phyloP scores from a whole-genome alignment of 192 early-diverging fungal species.

The Linnemannia zychae region DNA sequence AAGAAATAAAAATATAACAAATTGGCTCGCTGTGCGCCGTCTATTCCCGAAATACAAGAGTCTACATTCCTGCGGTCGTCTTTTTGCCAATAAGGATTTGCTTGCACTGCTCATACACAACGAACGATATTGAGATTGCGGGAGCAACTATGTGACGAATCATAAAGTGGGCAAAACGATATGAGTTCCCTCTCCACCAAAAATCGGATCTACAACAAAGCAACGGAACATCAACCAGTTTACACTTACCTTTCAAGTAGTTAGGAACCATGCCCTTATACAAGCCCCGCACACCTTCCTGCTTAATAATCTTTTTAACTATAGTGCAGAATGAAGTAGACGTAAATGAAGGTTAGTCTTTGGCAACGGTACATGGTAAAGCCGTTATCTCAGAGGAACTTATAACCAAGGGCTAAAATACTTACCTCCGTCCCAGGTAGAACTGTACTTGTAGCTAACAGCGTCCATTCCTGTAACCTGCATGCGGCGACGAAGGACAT shows the following conservation, averaged over 20 bases:
- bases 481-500: constrained; percentile 83
- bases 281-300: constrained; percentile 78
- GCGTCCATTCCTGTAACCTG: constrained; percentile 82
- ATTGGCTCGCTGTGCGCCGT: not conserved
- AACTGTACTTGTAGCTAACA: constrained; percentile 78
- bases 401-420: not conserved
- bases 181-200: not conserved
- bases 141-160: constrained; percentile 67
- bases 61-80: constrained; percentile 52
- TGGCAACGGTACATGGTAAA: no score
- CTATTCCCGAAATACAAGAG: not conserved
- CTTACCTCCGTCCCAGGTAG: constrained; percentile 77
- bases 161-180: not conserved
- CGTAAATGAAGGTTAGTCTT: no score
- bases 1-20: not conserved
- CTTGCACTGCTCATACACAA: constrained; percentile 85
- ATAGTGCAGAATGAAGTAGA: constrained; percentile 1
- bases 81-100: constrained; percentile 68
- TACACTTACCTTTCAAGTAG: constrained; percentile 74
- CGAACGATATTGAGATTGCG: constrained; percentile 87
- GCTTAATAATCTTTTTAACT: constrained; percentile 65
- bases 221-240: not conserved
- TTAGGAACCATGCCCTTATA: constrained; percentile 88
- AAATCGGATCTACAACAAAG: not conserved
- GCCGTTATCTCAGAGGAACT: not conserved